Conservation (phyloP, 176 grass and related monocot species). For the Rhynchospora tenuis region DNA sequence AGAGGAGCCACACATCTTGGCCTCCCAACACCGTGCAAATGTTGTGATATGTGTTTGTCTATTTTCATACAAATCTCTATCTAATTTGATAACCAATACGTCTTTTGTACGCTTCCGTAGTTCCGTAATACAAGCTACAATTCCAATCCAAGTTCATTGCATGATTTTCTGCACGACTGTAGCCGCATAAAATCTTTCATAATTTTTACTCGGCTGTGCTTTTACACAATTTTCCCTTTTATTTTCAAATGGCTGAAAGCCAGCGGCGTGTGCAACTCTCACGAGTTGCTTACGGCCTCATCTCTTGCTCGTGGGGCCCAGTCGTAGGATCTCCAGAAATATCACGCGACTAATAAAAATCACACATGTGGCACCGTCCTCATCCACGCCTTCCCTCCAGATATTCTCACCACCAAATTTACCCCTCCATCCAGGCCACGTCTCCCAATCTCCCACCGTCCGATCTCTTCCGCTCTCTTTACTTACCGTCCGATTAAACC, state of each 20-base stretch:
- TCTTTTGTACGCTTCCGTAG: too few species aligned
- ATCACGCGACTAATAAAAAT: constrained; percentile 43
- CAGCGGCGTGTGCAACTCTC: neutral
- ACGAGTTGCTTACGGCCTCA: neutral
- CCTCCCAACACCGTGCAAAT: too few species aligned
- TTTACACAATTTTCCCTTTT: too few species aligned
- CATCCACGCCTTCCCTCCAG: constrained; percentile 40
- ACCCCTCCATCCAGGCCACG: constrained; percentile 32
- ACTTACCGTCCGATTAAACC: constrained; percentile 22
- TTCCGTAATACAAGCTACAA: too few species aligned
- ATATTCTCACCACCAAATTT: constrained; percentile 4
- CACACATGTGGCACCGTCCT: constrained; percentile 44
- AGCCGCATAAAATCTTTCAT: neutral
- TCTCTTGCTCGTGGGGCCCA: neutral
- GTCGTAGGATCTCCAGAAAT: constrained; percentile 32
- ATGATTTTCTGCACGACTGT: neutral
- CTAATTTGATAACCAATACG: too few species aligned
- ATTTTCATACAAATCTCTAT: too few species aligned
- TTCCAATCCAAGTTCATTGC: too few species aligned
- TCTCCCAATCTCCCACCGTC: neutral
- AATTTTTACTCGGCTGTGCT: neutral
- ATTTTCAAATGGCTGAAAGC: neutral
- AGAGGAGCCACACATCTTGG: too few species aligned
- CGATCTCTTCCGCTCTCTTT: neutral
- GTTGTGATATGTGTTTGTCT: too few species aligned